Base-by-base conservation (phyloP, 2,329 filamentous ascomycete genomes). In the Talaromyces sp. region DNA sequence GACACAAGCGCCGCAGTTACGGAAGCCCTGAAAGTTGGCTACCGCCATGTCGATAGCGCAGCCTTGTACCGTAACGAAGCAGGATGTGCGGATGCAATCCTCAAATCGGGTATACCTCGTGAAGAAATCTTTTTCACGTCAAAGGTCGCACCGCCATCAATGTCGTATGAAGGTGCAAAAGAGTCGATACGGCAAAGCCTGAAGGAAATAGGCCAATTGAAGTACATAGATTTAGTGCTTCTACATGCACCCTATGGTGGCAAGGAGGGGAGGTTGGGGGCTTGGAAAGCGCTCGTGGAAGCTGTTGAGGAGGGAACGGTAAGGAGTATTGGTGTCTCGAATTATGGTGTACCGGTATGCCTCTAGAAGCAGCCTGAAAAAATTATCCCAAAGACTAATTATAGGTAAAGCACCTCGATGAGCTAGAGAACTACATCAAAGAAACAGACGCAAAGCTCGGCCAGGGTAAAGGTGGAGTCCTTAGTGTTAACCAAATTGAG, bases 401-500 rank as follows among this genome's bases (percentile, higher is more conserved):
- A 13, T 11, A 1, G 8, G 16, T 19, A 2, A 22, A 56, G 65
- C 77, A 79, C 43, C 74, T 79, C 1, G 72, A 79, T 19, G 77
- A 79, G 65, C 67, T 79, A 45, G 76, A 79, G 62, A 73, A 71
- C 59, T 79, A 79, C 65, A 79, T 77, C 65, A 72, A 75, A 66
- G 70, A 69, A n/a, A 63, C 22, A 19, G 54, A 63, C 14, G n/a
- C 50, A 33, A 73, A 74, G 10, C 73, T 69, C 52, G 85, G 84
- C 3, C 91, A 91, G 27, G 81, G 52, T 22, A 56, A 56, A 56
- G 47, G 91, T 45, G 91, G 91, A 27, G 81, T 91, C 45, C 84
- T 97, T 72, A 90, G 88, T 67, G 90, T 97, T 41, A 93, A 92
- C 47, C 93, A 97, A 78, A 92, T 90, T 78, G 93, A 97, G 78